These are phyloP conservation scores for Aspergillus bertholletiae DNA, from an alignment of 495 filamentous ascomycete species.

Conservation along the genomic window DNA sequence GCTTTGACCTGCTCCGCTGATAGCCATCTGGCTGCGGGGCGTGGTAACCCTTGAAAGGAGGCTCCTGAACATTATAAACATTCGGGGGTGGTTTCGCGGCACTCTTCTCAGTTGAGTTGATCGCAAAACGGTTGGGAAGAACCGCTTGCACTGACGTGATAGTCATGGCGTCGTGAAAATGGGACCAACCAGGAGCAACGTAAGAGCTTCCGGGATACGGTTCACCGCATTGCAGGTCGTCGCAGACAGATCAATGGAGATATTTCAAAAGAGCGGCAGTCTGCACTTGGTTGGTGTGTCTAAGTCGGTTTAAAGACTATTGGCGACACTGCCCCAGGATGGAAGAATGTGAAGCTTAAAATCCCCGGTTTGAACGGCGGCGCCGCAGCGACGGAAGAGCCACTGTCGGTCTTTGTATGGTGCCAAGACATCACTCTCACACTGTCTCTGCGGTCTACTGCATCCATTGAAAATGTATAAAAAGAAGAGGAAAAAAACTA, in stretches of 20 bases:
- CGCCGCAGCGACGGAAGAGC: conserved; percentile 12
- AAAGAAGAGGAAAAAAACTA: too few species aligned
- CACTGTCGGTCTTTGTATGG: conserved; percentile 16
- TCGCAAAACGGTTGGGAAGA: conserved; percentile 28
- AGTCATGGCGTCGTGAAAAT: conserved; percentile 40
- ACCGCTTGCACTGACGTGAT: conserved; percentile 45
- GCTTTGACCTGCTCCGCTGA: conserved; percentile 53
- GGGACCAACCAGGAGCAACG: conserved; percentile 27
- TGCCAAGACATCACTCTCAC: conserved; percentile 15
- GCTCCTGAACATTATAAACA: conserved; percentile 60
- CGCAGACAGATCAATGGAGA: conserved; percentile 5
- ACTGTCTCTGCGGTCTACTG: neutral
- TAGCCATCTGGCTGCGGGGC: conserved; percentile 65
- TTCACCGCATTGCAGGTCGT: conserved; percentile 34
- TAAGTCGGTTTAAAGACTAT: neutral
- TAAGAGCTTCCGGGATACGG: conserved; percentile 19
- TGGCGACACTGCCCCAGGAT: neutral
- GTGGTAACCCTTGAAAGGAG: conserved; percentile 71
- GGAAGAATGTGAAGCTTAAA: conserved; percentile 7
- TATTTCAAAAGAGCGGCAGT: neutral
- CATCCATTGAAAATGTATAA: neutral
- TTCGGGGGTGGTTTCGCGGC: conserved; percentile 47
- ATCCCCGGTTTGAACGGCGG: conserved; percentile 6
- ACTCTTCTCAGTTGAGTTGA: conserved; percentile 30
- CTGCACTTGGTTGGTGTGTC: neutral